A percentile compares a stretch with the other conserved stretches of the same genome.
phyloP scores from a whole-genome alignment of 2,329 filamentous ascomycete genomes.

The Macrophomina tecta region DNA sequence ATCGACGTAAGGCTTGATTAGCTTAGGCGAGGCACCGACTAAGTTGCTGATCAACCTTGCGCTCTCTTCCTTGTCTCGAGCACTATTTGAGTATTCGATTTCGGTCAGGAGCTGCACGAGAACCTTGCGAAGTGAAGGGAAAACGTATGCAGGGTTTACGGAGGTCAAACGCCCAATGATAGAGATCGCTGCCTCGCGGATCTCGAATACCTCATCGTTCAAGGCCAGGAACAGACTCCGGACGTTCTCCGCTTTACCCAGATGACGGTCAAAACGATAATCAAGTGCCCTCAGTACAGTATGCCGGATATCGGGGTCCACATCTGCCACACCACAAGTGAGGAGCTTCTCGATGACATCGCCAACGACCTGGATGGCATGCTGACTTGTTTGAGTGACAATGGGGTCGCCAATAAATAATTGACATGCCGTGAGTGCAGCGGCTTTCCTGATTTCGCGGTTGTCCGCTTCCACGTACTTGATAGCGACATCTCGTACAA shows the following conservation, averaged over 20 bases:
- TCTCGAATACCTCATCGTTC: slow-evolving; percentile 92
- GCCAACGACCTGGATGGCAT: slow-evolving; percentile 94
- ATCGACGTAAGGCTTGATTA: slow-evolving; percentile 96
- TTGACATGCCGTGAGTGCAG: slow-evolving; percentile 95
- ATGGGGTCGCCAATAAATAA: slow-evolving; percentile 97
- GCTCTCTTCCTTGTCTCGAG: slow-evolving; percentile 94
- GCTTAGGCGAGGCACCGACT: slow-evolving; percentile 87
- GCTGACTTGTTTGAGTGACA: slow-evolving; percentile 95
- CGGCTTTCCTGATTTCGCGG: slow-evolving; percentile 88
- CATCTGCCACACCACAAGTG: slow-evolving; percentile 92
- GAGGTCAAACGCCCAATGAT: slow-evolving; percentile 93
- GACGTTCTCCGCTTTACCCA: slow-evolving; percentile 98
- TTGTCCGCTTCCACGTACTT: slow-evolving; percentile 98
- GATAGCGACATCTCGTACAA: slow-evolving; percentile 96
- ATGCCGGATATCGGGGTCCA: slow-evolving; percentile 82
- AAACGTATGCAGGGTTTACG: slow-evolving; percentile 95
- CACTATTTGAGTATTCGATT: slow-evolving; percentile 92
- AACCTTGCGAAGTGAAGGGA: slow-evolving; percentile 91
- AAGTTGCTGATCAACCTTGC: slow-evolving; percentile 90
- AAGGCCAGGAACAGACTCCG: slow-evolving; percentile 92
- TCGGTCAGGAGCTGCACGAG: slow-evolving; percentile 96
- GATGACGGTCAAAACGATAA: slow-evolving; percentile 89
- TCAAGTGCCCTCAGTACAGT: slow-evolving; percentile 91
- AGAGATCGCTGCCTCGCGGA: slow-evolving; percentile 91
- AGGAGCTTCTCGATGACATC: slow-evolving; percentile 97